These are phyloP conservation scores for Myxozyma monticola DNA, from an alignment of 805 yeast genomes.

Conservation along the genomic window DNA sequence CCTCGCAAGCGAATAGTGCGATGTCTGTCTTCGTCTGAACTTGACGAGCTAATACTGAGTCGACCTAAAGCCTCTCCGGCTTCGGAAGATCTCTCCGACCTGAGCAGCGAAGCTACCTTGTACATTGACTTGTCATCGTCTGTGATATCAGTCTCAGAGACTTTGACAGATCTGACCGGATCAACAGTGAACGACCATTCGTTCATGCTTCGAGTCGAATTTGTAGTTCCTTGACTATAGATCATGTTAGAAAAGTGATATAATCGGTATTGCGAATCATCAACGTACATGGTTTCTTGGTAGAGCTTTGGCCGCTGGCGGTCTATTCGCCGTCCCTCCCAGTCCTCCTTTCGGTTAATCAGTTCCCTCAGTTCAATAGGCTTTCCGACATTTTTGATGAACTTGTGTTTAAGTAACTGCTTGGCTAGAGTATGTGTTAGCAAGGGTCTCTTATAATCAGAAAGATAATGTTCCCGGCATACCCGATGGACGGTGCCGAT, in stretches of 20 bases:
- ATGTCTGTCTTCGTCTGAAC: slow-evolving; percentile 3
- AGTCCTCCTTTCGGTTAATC: slow-evolving; percentile 47
- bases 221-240: not conserved
- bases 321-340: slow-evolving; percentile 44
- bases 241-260: not conserved
- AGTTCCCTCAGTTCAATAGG: slow-evolving; percentile 42
- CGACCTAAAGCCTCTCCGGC: too few species aligned
- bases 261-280: not conserved
- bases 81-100: not conserved
- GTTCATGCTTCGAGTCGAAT: not conserved
- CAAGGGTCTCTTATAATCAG: not conserved
- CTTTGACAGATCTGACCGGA: not conserved
- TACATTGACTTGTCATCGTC: not conserved
- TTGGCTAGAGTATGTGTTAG: slow-evolving; percentile 42
- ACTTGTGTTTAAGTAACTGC: slow-evolving; percentile 63
- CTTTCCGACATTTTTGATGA: slow-evolving; percentile 48
- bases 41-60: not conserved
- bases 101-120: slow-evolving; percentile 4
- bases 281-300: slow-evolving; percentile 39
- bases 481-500: slow-evolving; percentile 58
- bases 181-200: slow-evolving; percentile 25
- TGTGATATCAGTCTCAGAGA: slow-evolving; percentile 6
- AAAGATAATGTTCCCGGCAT: not conserved
- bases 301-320: slow-evolving; percentile 34
- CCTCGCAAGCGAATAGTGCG: slow-evolving; percentile 6